Evolutionary conservation across 2,329 filamentous ascomycete species (phyloP).

Genomic region (Clonostachys rhizophaga): DNA sequence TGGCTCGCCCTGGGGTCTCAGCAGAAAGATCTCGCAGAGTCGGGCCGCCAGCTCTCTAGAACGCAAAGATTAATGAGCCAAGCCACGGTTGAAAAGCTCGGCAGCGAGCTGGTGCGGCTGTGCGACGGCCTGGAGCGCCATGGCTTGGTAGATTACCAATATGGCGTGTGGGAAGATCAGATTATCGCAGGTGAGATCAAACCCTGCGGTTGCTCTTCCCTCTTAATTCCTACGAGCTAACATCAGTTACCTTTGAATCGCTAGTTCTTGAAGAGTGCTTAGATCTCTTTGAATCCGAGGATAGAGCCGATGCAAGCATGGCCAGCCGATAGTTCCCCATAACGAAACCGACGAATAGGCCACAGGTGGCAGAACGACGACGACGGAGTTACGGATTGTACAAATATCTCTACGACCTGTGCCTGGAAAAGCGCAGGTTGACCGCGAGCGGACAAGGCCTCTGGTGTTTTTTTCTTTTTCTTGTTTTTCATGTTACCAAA

Average conservation of each 20-base stretch:
- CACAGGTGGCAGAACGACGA: neutral
- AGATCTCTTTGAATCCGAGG: slow-evolving; percentile 36
- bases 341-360: no score
- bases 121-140: slow-evolving; percentile 86
- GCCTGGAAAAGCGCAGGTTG: no score
- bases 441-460: no score
- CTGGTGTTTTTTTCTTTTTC: no score
- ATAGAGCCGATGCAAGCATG: slow-evolving; percentile 1
- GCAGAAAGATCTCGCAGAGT: slow-evolving; percentile 71
- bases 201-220: neutral
- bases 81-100: slow-evolving; percentile 72
- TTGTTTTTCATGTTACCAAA: no score
- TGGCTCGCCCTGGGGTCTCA: slow-evolving; percentile 82
- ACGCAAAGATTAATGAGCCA: slow-evolving; percentile 62
- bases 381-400: neutral
- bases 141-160: slow-evolving; percentile 95
- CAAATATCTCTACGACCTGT: no score
- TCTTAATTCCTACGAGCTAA: neutral
- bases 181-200: slow-evolving; percentile 71
- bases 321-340: no score
- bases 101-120: slow-evolving; percentile 73
- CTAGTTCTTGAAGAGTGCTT: slow-evolving; percentile 33
- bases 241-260: neutral
- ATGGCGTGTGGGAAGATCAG: slow-evolving; percentile 92
- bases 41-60: slow-evolving; percentile 53